Evolutionary conservation across 2,329 filamentous ascomycete genomes (phyloP).

Genomic region (Fusarium tuaranense): DNA sequence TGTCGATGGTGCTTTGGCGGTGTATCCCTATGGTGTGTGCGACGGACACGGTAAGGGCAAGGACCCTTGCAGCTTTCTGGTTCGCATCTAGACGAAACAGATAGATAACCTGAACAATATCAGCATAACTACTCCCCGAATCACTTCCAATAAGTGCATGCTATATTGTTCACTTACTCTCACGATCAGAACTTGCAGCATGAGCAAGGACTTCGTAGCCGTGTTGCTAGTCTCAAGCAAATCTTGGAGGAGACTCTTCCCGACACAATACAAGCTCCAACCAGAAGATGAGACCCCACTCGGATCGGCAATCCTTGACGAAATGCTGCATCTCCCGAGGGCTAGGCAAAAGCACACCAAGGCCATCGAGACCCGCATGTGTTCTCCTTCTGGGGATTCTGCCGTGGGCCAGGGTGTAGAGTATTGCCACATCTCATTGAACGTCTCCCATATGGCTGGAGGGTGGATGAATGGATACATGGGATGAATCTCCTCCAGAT

Average conservation of each 20-base stretch:
- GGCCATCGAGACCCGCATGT: conserved; percentile 23
- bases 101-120: conserved; percentile 22
- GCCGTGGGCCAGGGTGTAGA: conserved; percentile 13
- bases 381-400: conserved; percentile 14
- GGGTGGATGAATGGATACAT: conserved; percentile 30
- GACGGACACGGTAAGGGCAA: conserved; percentile 23
- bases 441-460: conserved; percentile 26
- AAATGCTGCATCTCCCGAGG: conserved; percentile 30
- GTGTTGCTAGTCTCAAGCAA: conserved; percentile 29
- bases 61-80: conserved; percentile 25
- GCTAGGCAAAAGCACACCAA: conserved; percentile 34
- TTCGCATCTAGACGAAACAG: conserved; percentile 34
- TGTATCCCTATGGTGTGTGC: conserved; percentile 31
- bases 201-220: conserved; percentile 27
- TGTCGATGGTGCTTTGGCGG: conserved; percentile 25
- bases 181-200: conserved; percentile 25
- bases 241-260: conserved; percentile 22
- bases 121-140: not conserved
- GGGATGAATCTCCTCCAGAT: conserved; percentile 28
- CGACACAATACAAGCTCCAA: conserved; percentile 31
- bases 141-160: too few species aligned
- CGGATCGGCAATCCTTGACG: conserved; percentile 25
- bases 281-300: conserved; percentile 30
- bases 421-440: conserved; percentile 33
- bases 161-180: conserved; percentile 4